Conservation (phyloP, 2,329 filamentous ascomycete genomes). For the Phialophora tarda region DNA sequence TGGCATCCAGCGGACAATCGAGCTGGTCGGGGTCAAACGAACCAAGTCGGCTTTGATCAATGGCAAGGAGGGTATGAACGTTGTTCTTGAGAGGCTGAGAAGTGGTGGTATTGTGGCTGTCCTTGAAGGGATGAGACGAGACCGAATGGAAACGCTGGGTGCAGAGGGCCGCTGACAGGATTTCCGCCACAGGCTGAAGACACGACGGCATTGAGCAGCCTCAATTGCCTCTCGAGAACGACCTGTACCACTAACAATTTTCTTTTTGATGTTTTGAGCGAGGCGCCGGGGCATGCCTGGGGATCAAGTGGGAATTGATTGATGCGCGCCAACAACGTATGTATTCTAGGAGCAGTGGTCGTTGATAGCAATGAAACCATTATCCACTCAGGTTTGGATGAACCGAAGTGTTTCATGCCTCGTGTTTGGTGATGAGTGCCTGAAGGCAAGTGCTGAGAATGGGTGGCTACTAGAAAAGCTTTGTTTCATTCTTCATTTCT, state of each 20-base stretch:
- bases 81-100: constrained; percentile 67
- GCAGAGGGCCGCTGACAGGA: constrained; percentile 50
- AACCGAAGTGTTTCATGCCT: not conserved
- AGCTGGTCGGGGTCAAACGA: constrained; percentile 65
- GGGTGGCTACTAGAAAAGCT: not conserved
- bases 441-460: not conserved
- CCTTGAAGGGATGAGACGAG: constrained; percentile 71
- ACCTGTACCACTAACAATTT: constrained; percentile 30
- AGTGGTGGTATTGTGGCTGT: constrained; percentile 70
- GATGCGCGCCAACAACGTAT: not conserved
- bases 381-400: constrained; percentile 3
- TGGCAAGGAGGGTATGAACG: constrained; percentile 70
- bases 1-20: constrained; percentile 67
- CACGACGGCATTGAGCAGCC: constrained; percentile 28
- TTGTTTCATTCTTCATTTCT: not conserved
- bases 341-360: constrained; percentile 9
- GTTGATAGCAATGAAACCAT: constrained; percentile 8
- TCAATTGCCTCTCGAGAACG: constrained; percentile 16
- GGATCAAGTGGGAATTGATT: constrained; percentile 3
- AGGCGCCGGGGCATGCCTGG: constrained; percentile 30
- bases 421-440: not conserved
- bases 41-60: constrained; percentile 66
- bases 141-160: constrained; percentile 54
- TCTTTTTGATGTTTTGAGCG: constrained; percentile 29
- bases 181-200: constrained; percentile 1